Evolutionary conservation across 179 eudicot species (phyloP).

Genomic region (Corrigiola litoralis): DNA sequence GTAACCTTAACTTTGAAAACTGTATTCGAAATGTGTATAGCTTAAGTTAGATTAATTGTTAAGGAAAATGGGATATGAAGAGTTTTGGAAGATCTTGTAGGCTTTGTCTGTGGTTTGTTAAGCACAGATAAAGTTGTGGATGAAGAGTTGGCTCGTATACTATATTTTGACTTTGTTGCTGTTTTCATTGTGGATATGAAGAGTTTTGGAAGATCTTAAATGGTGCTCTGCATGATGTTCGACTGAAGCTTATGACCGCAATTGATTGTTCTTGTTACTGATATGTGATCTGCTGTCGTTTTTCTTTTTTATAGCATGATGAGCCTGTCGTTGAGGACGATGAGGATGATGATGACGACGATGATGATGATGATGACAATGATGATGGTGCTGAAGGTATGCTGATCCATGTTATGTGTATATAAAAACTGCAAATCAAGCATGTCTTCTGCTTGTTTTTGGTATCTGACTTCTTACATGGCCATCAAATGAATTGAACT

Average conservation of each 20-base stretch:
- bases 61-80: too few species aligned
- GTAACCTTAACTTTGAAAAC: too few species aligned
- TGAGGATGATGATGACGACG: conserved; percentile 46
- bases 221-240: background rate
- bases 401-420: background rate
- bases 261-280: background rate
- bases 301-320: conserved; percentile 28
- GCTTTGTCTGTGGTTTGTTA: background rate
- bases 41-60: too few species aligned
- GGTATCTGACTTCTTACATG: too few species aligned
- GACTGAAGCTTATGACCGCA: background rate
- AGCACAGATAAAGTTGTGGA: too few species aligned
- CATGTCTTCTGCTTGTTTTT: too few species aligned
- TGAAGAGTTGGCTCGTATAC: too few species aligned
- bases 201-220: background rate
- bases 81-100: too few species aligned
- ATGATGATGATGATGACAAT: conserved; percentile 45
- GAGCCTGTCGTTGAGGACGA: conserved; percentile 59
- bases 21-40: too few species aligned
- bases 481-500: too few species aligned
- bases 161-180: background rate
- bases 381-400: conserved; percentile 44
- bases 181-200: background rate
- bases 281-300: background rate
- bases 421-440: background rate